A percentile compares a stretch with the other conserved stretches of the same genome.
Evolutionary conservation across 169 alveolate genomes (phyloP).

Genomic region (Theileria annulata): DNA sequence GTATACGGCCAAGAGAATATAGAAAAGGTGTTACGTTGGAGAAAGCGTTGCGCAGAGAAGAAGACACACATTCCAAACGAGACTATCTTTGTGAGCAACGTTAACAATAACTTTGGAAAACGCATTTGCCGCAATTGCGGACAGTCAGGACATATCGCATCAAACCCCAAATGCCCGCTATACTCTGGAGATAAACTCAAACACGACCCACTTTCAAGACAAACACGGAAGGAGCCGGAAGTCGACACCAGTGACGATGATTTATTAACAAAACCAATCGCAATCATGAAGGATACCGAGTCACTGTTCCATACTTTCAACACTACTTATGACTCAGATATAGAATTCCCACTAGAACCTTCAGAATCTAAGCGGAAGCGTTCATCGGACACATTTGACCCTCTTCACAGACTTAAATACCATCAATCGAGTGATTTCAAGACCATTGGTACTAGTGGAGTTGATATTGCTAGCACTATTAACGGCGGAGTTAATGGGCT

Average conservation of each 20-base stretch:
- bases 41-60: slow-evolving; percentile 70
- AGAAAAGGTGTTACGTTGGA: slow-evolving; percentile 74
- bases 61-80: slow-evolving; percentile 37
- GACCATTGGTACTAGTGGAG: neutral
- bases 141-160: slow-evolving; percentile 85
- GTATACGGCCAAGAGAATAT: slow-evolving; percentile 84
- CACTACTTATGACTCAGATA: neutral
- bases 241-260: slow-evolving; percentile 57
- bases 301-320: slow-evolving; percentile 18
- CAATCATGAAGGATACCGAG: slow-evolving; percentile 39
- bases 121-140: slow-evolving; percentile 84
- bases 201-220: slow-evolving; percentile 44
- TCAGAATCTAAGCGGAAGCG: neutral
- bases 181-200: slow-evolving; percentile 67
- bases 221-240: slow-evolving; percentile 15
- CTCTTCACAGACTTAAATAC: slow-evolving; percentile 13
- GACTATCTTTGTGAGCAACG: neutral
- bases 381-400: slow-evolving; percentile 37
- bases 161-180: slow-evolving; percentile 80
- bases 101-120: slow-evolving; percentile 32
- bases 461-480: too few species aligned
- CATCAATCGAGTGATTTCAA: neutral
- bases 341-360: neutral
- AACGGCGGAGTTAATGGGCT: too few species aligned
- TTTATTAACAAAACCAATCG: slow-evolving; percentile 42